Evolutionary conservation across 2,329 filamentous ascomycete species (phyloP).

Genomic region (Ampelomyces quisqualis): DNA sequence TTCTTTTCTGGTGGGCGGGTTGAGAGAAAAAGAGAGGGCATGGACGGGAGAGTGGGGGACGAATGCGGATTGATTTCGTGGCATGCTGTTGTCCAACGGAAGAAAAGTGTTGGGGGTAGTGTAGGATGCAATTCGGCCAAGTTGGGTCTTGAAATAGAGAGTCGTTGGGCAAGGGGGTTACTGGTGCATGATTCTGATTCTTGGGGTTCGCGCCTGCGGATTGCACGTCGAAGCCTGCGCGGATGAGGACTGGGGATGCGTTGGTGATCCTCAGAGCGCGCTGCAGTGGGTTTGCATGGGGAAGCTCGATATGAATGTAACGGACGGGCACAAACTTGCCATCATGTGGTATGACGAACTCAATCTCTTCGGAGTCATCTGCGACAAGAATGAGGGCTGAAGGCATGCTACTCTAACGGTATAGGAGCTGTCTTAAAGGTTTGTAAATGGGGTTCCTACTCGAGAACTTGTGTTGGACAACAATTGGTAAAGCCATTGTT

Average conservation of each 20-base stretch:
- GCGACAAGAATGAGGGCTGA: slow-evolving; percentile 43
- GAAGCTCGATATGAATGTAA: too few relatives aligned
- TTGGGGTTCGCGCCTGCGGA: slow-evolving; percentile 41
- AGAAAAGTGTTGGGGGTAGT: too few relatives aligned
- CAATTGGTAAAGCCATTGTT: too few relatives aligned
- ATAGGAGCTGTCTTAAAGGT: too few relatives aligned
- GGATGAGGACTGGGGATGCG: slow-evolving; percentile 35
- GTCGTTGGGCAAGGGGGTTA: slow-evolving; percentile 13
- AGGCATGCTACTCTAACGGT: slow-evolving; percentile 24
- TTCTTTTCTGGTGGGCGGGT: slow-evolving; percentile 18
- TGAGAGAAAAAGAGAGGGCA: slow-evolving; percentile 10
- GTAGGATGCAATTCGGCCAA: background rate
- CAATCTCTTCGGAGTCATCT: slow-evolving; percentile 46
- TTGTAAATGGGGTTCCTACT: too few relatives aligned
- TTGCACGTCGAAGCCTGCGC: slow-evolving; percentile 42
- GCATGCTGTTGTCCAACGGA: slow-evolving; percentile 35
- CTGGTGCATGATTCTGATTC: slow-evolving; percentile 33
- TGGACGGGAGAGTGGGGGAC: slow-evolving; percentile 35
- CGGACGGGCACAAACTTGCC: too few relatives aligned
- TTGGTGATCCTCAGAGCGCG: background rate
- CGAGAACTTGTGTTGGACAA: too few relatives aligned
- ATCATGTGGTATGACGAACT: slow-evolving; percentile 46
- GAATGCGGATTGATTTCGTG: slow-evolving; percentile 42
- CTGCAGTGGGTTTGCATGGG: background rate
- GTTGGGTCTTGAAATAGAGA: background rate